phyloP scores from a whole-genome alignment of 2,329 filamentous ascomycete species.

The Fusarium sp. region DNA sequence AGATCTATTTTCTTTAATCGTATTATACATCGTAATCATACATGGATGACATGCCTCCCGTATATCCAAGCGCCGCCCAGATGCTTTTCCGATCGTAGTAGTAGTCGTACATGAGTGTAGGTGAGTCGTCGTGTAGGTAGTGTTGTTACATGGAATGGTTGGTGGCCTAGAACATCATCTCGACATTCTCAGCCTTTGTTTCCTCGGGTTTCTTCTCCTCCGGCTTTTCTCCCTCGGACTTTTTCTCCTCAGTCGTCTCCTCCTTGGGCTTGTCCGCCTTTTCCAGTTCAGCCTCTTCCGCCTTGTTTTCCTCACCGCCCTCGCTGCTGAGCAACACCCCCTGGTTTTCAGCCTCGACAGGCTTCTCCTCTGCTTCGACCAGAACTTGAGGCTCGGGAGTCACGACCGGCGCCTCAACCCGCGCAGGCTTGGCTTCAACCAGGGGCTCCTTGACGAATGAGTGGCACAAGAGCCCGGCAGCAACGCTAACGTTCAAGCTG shows the following conservation, averaged over 20 bases:
- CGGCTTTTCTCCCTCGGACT: conserved; percentile 10
- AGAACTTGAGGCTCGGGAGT: background rate
- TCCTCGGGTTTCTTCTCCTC: conserved; percentile 3
- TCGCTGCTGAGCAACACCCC: background rate
- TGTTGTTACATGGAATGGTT: conserved; percentile 4
- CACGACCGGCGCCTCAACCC: background rate
- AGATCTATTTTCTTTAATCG: background rate
- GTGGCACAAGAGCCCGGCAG: conserved; percentile 80
- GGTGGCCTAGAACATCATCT: conserved; percentile 25
- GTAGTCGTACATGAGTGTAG: conserved; percentile 33
- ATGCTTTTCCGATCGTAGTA: conserved; percentile 13
- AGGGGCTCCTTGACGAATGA: conserved; percentile 67
- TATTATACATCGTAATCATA: conserved; percentile 30
- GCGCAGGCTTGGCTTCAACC: conserved; percentile 21
- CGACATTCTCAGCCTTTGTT: conserved; percentile 9
- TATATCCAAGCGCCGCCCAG: conserved; percentile 28
- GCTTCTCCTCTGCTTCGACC: background rate
- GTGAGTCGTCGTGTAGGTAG: conserved; percentile 17
- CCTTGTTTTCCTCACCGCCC: background rate
- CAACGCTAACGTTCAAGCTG: conserved; percentile 94
- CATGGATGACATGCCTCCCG: conserved; percentile 18
- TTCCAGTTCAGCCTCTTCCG: conserved; percentile 5
- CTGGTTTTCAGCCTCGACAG: background rate
- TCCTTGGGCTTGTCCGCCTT: conserved; percentile 14
- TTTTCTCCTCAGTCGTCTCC: conserved; percentile 2